Base-by-base conservation (phyloP, 495 filamentous ascomycete genomes). In the Eremomyces bilateralis region DNA sequence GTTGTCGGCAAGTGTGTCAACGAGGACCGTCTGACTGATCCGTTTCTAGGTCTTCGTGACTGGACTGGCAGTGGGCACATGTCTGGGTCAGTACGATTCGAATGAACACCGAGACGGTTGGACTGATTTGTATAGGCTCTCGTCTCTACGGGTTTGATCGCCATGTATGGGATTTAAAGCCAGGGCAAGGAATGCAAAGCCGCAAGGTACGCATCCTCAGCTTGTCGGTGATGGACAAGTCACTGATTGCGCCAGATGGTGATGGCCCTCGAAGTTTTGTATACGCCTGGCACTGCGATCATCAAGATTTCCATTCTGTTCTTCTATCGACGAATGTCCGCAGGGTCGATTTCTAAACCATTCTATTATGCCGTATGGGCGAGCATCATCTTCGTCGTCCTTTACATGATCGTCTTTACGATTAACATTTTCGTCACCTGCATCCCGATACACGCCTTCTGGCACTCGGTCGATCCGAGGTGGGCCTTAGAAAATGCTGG, bases 251-350 rank as follows among this genome's bases (percentile, higher is more conserved):
- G 3, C 11, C 27, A 49, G 47, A 40, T 42, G 8, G 30, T 29
- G 2, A 25, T 48, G 15, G 42, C 31, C 0, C 44, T 45, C 21
- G 42, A 48, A 29, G 11, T 41, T 1, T 22, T 45, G 2, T 50
- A 50, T 35, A 12, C 48, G 2, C 18, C 34, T 15, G 11, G 41
- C 1, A 45, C 36, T n/a, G 37, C 21, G 13, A 29, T 42, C 15
- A 45, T 42, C 25, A 48, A 48, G 25, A 43, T 50, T 15, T 48
- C 45, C 16, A 48, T 50, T n/a, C 42, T 50, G 10, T 43, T 34
- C 34, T 50, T 50, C 37, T 50, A 50, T 29, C 34, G 45, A 15
- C 47, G 47, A n/a, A 34, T 50, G 20, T 21, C 45, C 1, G 27
- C 13, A n/a, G 42, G 42, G n/a, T 27, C 39, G 1, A 32, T 50